These are phyloP conservation scores for Arabidopsis arenosa DNA, from an alignment of 345 rosid genomes.

Conservation along the genomic window DNA sequence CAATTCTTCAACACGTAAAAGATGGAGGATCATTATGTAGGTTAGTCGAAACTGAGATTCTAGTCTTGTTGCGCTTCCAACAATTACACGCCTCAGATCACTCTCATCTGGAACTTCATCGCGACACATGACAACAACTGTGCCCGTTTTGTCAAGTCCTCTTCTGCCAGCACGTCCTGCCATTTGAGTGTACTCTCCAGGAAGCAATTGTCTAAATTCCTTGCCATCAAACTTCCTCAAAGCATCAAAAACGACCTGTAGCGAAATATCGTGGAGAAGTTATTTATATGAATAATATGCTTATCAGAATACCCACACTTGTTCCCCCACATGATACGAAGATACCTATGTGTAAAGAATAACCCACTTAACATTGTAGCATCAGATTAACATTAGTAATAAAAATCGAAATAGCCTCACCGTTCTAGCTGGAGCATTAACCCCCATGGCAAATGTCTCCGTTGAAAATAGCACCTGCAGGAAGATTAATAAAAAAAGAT, in stretches of 20 bases:
- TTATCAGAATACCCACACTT: conserved; percentile 11
- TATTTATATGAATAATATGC: conserved; percentile 26
- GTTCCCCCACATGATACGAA: conserved; percentile 14
- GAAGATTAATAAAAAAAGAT: conserved; percentile 37
- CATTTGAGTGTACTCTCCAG: conserved; percentile 99
- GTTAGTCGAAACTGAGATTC: conserved; percentile 96
- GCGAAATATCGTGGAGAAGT: conserved; percentile 33
- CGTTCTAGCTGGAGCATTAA: conserved; percentile 99
- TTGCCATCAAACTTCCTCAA: conserved; percentile 95
- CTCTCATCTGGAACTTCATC: conserved; percentile 90
- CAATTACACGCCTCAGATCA: conserved; percentile 62
- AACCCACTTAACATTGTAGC: conserved; percentile 26
- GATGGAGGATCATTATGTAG: conserved; percentile 96
- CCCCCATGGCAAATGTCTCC: conserved; percentile 99
- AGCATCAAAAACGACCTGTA: conserved; percentile 90
- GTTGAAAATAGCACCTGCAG: conserved; percentile 91
- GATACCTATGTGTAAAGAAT: conserved; percentile 13
- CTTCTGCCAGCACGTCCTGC: conserved; percentile 99
- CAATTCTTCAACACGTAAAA: conserved; percentile 97
- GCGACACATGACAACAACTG: conserved; percentile 91
- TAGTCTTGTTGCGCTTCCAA: conserved; percentile 86
- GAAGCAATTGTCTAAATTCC: conserved; percentile 80
- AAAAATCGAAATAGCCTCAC: conserved; percentile 52
- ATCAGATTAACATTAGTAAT: conserved; percentile 13
- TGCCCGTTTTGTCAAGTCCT: conserved; percentile 95